Percentiles rank a stretch among this genome's conserved stretches.
Evolutionary conservation across 495 filamentous ascomycete genomes (phyloP).

Genomic region (Thozetella sp.): DNA sequence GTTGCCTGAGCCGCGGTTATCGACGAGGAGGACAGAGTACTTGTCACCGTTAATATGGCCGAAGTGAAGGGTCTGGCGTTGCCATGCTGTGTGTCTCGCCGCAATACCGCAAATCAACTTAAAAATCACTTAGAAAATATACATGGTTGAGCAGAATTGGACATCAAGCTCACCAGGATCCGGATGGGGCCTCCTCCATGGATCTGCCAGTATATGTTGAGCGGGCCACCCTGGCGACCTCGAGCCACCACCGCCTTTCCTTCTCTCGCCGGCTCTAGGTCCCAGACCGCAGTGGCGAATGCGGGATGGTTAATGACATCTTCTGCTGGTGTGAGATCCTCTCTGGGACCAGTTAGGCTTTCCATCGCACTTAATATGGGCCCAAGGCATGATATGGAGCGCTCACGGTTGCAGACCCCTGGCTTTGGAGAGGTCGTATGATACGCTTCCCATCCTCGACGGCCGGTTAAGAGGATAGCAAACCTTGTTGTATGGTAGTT

Average conservation of each 20-base stretch:
- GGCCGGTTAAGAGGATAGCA: too few relatives aligned
- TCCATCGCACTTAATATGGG: too few relatives aligned
- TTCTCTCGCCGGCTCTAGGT: constrained; percentile 14
- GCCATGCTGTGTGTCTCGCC: constrained; percentile 53
- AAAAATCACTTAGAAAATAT: background rate
- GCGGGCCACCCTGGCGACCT: constrained; percentile 43
- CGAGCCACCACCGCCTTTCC: constrained; percentile 9
- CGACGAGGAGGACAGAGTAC: constrained; percentile 65
- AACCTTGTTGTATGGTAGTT: too few relatives aligned
- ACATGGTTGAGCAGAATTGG: background rate
- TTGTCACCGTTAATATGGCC: constrained; percentile 59
- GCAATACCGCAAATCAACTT: constrained; percentile 55
- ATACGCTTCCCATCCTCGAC: too few relatives aligned
- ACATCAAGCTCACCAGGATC: constrained; percentile 40
- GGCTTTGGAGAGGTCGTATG: too few relatives aligned
- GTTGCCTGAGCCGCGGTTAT: constrained; percentile 68
- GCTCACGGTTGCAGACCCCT: too few relatives aligned
- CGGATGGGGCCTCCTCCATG: constrained; percentile 65
- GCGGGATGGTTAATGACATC: constrained; percentile 9
- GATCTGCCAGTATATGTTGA: constrained; percentile 65
- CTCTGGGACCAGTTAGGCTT: too few relatives aligned
- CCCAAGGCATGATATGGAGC: too few relatives aligned
- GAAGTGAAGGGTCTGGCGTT: constrained; percentile 68
- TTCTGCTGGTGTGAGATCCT: background rate
- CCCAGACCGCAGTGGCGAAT: constrained; percentile 17